phyloP scores from a whole-genome alignment of 2,329 filamentous ascomycete species.

The Pseudogymnoascus sp. region DNA sequence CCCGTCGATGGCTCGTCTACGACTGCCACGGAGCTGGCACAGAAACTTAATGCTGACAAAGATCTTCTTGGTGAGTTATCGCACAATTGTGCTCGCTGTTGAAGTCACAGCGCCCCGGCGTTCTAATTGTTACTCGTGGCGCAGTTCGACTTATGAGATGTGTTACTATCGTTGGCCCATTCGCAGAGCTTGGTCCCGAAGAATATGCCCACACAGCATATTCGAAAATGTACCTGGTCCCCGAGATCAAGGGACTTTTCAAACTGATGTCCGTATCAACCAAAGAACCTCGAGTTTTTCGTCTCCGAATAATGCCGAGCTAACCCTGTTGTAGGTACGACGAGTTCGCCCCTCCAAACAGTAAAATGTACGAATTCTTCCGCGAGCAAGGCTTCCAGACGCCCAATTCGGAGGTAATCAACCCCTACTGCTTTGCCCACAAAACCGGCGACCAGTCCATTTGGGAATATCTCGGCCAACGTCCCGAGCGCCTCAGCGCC shows the following conservation, averaged over 20 bases:
- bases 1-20: conserved; percentile 16
- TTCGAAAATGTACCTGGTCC: conserved; percentile 17
- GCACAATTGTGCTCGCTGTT: background rate
- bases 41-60: conserved; percentile 13
- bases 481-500: conserved; percentile 20
- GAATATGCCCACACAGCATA: conserved; percentile 20
- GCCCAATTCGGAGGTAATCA: conserved; percentile 17
- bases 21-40: conserved; percentile 16
- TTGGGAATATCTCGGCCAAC: conserved; percentile 21
- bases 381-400: conserved; percentile 16
- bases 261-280: conserved; percentile 15
- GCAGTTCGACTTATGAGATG: conserved; percentile 21
- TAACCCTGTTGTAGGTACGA: conserved; percentile 16
- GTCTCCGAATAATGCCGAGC: background rate
- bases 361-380: conserved; percentile 20
- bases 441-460: conserved; percentile 18
- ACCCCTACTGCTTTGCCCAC: conserved; percentile 24
- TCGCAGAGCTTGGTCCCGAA: conserved; percentile 17
- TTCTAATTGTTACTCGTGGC: background rate
- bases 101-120: background rate
- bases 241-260: conserved; percentile 16
- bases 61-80: conserved; percentile 14
- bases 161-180: conserved; percentile 13
- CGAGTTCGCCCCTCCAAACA: conserved; percentile 15
- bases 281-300: background rate